Evolutionary conservation across 345 rosid genomes (phyloP).

Genomic region (Reutealis trisperma): DNA sequence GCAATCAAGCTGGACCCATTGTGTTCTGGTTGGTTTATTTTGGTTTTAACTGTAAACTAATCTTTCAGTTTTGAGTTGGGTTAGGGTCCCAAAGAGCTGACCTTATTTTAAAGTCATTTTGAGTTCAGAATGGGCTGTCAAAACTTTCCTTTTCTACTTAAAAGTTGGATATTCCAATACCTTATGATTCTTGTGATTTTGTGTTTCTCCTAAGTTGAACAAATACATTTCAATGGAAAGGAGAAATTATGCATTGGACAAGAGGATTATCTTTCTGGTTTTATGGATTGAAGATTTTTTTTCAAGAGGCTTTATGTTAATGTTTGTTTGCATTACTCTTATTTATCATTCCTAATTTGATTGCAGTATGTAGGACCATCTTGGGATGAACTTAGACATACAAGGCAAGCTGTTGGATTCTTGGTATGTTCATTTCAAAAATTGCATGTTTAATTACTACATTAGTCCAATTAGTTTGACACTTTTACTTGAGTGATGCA

Average conservation of each 20-base stretch:
- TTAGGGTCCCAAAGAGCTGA: neutral
- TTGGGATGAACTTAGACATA: constrained; percentile 37
- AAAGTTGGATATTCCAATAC: neutral
- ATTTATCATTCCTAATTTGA: constrained; percentile 2
- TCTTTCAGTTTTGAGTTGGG: neutral
- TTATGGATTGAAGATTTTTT: neutral
- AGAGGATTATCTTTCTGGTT: neutral
- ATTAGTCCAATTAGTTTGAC: neutral
- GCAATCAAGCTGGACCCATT: neutral
- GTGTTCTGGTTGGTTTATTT: neutral
- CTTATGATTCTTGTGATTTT: neutral
- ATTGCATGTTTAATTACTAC: neutral
- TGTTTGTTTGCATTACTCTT: neutral
- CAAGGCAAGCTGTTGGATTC: constrained; percentile 37
- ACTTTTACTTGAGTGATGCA: neutral
- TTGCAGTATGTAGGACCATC: constrained; percentile 24
- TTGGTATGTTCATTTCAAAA: constrained; percentile 24
- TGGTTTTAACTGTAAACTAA: neutral
- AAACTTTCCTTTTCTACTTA: neutral
- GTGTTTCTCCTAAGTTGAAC: neutral
- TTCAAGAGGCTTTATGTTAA: neutral
- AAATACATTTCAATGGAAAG: neutral
- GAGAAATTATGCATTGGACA: neutral
- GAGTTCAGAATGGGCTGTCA: too few relatives aligned
- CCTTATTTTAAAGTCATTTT: neutral